Percentiles rank a stretch among this genome's conserved stretches.
Evolutionary conservation across 805 yeast genomes (phyloP).

Genomic region (Starmerella tilneyi): DNA sequence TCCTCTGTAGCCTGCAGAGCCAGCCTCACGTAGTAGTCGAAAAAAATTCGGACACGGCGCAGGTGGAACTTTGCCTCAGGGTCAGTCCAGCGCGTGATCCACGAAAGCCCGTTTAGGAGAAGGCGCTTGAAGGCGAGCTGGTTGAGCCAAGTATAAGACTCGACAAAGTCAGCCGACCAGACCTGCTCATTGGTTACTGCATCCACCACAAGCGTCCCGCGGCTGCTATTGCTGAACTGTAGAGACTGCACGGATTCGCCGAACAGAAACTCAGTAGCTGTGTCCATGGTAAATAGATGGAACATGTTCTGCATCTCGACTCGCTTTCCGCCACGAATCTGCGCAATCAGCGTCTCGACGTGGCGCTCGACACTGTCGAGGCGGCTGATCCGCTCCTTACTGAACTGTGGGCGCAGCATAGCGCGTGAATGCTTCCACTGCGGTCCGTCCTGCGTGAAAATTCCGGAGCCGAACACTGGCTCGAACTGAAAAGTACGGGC

Average conservation of each 20-base stretch:
- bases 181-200: slow-evolving; percentile 17
- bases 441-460: slow-evolving; percentile 32
- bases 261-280: slow-evolving; percentile 28
- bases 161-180: slow-evolving; percentile 25
- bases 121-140: slow-evolving; percentile 11
- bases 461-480: slow-evolving; percentile 32
- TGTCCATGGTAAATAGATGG: slow-evolving; percentile 27
- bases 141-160: slow-evolving; percentile 18
- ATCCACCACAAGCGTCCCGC: slow-evolving; percentile 5
- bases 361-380: slow-evolving; percentile 27
- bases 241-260: slow-evolving; percentile 24
- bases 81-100: slow-evolving; percentile 11
- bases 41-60: slow-evolving; percentile 30
- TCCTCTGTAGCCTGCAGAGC: slow-evolving; percentile 28
- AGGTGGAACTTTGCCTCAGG: slow-evolving; percentile 31
- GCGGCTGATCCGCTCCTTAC: slow-evolving; percentile 30
- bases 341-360: slow-evolving; percentile 22
- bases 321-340: slow-evolving; percentile 2
- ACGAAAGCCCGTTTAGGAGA: slow-evolving; percentile 16
- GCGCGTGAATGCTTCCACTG: slow-evolving; percentile 34
- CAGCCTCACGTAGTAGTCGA: slow-evolving; percentile 34
- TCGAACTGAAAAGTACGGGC: slow-evolving; percentile 26
- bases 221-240: slow-evolving; percentile 3
- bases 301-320: slow-evolving; percentile 22
- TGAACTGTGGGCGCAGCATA: slow-evolving; percentile 33